Evolutionary conservation across 169 alveolate genomes (phyloP), one percentile per base, ranked within the genome.

Genomic region (Plasmodium reichenowi): DNA sequence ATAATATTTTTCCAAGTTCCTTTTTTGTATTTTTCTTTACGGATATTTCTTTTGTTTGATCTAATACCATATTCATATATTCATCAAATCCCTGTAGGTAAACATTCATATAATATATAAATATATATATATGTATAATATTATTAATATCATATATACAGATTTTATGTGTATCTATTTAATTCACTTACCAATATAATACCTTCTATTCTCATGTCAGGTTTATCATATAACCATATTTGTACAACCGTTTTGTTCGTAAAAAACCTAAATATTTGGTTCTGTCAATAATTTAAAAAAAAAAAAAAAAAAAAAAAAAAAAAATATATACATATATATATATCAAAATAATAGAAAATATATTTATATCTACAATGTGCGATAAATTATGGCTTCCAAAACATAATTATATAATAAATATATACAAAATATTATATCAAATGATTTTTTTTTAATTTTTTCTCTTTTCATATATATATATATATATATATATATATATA

Each of bases 71-170:
- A 90, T 98, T 98, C 99, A 98, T 98, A 88, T 97, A 98, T 92
- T 98, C 99, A 78, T 98, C 99, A 70, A 98, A 98, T 0, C 99
- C 99, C 98, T 96, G n/a, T n/a, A n/a, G n/a, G 9, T 32, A 32
- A 32, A 0, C 9, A 32, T 32, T 32, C 6, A 5, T 32, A 32
- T 32, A 32, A 32, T 5, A 32, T 32, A 32, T 32, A 32, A 5
- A 32, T 32, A 32, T 32, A 4, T 4, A 32, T 32, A 4, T 32
- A 32, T 32, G 9, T 32, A 7, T 32, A 32, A 32, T 32, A 3
- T 62, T 8, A 26, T 24, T 24, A 1, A 24, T 24, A 24, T 24
- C 26, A 32, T 32, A 32, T 32, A 32, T 32, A 32, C 6, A 32
- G 2, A 4, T 26, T 26, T 26, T 26, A 32, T 32, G 45, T 32